phyloP scores from a whole-genome alignment of 768 basidiomycete species.

The Russula emetica region DNA sequence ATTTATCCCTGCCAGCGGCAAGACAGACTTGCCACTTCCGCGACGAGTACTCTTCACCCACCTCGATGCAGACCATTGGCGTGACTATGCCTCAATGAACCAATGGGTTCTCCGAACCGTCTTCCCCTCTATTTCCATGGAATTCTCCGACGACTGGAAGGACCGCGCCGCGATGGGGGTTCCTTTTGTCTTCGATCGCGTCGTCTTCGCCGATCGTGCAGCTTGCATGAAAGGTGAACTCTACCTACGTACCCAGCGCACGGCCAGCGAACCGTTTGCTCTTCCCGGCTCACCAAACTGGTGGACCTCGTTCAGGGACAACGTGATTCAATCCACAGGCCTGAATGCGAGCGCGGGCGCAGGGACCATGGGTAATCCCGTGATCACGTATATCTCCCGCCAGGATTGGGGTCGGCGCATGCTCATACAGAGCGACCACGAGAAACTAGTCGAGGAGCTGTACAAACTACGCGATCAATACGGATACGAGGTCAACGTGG shows the following conservation, averaged over 20 bases:
- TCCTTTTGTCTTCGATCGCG: slow-evolving; percentile 80
- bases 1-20: slow-evolving; percentile 57
- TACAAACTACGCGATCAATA: slow-evolving; percentile 62
- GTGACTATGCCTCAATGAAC: slow-evolving; percentile 90
- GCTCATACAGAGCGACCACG: slow-evolving; percentile 72
- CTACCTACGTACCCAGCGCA: slow-evolving; percentile 68
- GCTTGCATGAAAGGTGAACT: slow-evolving; percentile 72
- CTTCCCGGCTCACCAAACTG: slow-evolving; percentile 74
- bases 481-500: slow-evolving; percentile 85
- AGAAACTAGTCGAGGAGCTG: slow-evolving; percentile 70
- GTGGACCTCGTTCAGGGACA: slow-evolving; percentile 78
- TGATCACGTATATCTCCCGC: slow-evolving; percentile 90
- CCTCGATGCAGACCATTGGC: slow-evolving; percentile 73
- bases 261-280: slow-evolving; percentile 67
- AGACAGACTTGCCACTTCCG: slow-evolving; percentile 66
- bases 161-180: slow-evolving; percentile 69
- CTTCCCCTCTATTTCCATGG: slow-evolving; percentile 77
- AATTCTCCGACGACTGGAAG: slow-evolving; percentile 78
- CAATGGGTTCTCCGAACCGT: slow-evolving; percentile 75
- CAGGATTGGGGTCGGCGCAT: slow-evolving; percentile 87
- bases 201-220: slow-evolving; percentile 80
- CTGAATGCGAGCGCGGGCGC: slow-evolving; percentile 42
- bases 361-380: slow-evolving; percentile 46
- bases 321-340: slow-evolving; percentile 69
- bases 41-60: slow-evolving; percentile 75